Evolutionary conservation across 2,329 filamentous ascomycete genomes (phyloP).

Genomic region (Lachnum nothofagi): DNA sequence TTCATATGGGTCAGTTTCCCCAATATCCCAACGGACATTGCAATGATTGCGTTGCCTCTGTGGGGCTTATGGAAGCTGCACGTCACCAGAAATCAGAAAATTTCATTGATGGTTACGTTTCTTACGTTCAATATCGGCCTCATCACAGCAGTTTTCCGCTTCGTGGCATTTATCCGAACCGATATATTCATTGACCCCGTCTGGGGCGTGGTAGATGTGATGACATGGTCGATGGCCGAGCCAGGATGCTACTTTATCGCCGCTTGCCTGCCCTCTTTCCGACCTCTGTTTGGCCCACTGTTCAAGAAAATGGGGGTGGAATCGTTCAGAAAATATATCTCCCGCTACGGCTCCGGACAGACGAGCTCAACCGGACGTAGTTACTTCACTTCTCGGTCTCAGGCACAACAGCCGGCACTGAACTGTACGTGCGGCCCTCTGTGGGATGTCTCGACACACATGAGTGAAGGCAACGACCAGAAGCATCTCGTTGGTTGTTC

Average conservation of each 20-base stretch:
- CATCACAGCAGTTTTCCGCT: not conserved
- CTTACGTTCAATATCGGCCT: not conserved
- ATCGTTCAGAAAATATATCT: too few relatives aligned
- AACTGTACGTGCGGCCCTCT: too few relatives aligned
- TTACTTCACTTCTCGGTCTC: too few relatives aligned
- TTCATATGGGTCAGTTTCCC: conserved; percentile 5
- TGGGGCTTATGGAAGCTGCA: conserved; percentile 7
- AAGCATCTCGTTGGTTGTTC: too few relatives aligned
- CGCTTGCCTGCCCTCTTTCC: not conserved
- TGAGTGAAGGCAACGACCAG: too few relatives aligned
- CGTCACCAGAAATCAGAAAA: not conserved
- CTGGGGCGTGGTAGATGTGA: not conserved
- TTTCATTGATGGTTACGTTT: conserved; percentile 5
- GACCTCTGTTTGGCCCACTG: too few relatives aligned
- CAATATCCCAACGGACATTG: conserved; percentile 1
- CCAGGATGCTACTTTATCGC: not conserved
- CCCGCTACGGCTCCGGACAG: too few relatives aligned
- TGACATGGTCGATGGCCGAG: not conserved
- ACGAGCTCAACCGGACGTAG: too few relatives aligned
- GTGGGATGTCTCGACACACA: too few relatives aligned
- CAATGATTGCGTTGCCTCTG: conserved; percentile 6
- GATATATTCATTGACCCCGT: not conserved
- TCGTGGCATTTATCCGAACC: not conserved
- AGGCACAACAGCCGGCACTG: too few relatives aligned
- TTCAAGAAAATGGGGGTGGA: too few relatives aligned